Evolutionary conservation across 805 yeast species (phyloP), one percentile per base, ranked within the genome.

Genomic region (Debaryomyces maramus): DNA sequence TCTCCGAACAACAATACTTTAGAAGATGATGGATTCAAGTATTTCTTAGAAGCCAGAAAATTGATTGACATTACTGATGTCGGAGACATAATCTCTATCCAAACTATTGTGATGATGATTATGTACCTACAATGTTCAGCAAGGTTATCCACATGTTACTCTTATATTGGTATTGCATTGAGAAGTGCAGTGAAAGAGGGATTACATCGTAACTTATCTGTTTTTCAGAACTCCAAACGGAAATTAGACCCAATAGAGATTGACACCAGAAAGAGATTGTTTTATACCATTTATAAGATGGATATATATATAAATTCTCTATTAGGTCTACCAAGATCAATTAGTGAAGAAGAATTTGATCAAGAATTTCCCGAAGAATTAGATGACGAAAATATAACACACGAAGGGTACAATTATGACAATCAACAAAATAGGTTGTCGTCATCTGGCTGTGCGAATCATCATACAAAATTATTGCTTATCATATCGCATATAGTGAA

Each of bases 211-310:
- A 84, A 82, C 56, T 71, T 88, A 24, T 48, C 66, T 4, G 65
- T 68, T 6, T 67, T 70, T 44, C 73, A 68, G 39, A 60, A 56
- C 39, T 68, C 80, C 31, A 71, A 78, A 48, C 41, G 72, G 17
- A 80, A 81, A 49, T 68, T 75, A 34, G 84, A 84, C 49, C 90
- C 90, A 1, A 81, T 89, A 23, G 95, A 87, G 55, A 68, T 81
- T 27, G 96, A 90, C 55, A 84, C 87, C 1, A 72, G 95, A 44
- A 89, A 88, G 60, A 72, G 97, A 43, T 64, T 90, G 30, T 89
- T 89, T 58, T 89, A 91, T 86, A 84, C 96, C 1, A 83, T 89
- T 46, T 85, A 86, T 59, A 89, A 89, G 58, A 85, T 88, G 84
- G 97, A 90, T 55, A 80, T 88, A 32, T 89, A 90, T 58, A 86